Percentiles rank a stretch among this genome's conserved stretches.
Conservation (phyloP, 2,329 filamentous ascomycete genomes). For the Orbilia blumenaviensis region DNA sequence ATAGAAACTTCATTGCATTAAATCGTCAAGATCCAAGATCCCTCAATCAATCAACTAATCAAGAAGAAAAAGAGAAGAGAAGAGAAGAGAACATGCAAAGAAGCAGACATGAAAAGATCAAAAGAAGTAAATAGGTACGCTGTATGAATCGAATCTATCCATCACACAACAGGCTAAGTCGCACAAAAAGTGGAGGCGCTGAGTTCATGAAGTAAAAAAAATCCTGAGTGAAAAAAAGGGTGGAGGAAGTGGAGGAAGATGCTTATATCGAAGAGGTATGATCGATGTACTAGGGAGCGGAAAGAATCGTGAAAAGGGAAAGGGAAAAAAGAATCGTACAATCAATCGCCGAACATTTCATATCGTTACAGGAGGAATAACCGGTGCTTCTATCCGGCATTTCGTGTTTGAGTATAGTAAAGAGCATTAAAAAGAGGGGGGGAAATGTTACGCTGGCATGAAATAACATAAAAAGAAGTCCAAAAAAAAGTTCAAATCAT, state of each 20-base stretch:
- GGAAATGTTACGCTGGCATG: neutral
- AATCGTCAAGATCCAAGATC: conserved; percentile 7
- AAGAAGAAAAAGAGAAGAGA: neutral
- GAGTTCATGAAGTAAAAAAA: neutral
- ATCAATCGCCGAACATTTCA: conserved; percentile 32
- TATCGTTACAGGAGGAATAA: conserved; percentile 32
- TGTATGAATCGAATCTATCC: conserved; percentile 37
- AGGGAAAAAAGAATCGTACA: conserved; percentile 8
- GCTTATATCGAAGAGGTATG: conserved; percentile 14
- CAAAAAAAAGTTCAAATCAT: conserved; percentile 8
- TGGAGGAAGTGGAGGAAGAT: neutral
- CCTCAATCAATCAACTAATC: neutral
- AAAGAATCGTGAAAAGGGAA: neutral
- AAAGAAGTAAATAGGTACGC: neutral
- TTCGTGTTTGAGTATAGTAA: conserved; percentile 10
- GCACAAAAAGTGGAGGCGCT: neutral
- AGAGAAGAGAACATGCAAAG: too few species aligned
- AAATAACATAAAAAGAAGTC: neutral
- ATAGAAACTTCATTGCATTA: neutral
- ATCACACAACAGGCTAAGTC: conserved; percentile 30
- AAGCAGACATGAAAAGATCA: too few species aligned
- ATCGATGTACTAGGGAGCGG: neutral
- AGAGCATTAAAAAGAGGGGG: conserved; percentile 2
- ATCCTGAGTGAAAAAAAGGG: neutral
- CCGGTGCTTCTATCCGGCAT: neutral